These are phyloP conservation scores for Ganoderma lucidum DNA, from an alignment of 1,284 basidiomycete genomes.

Conservation along the genomic window DNA sequence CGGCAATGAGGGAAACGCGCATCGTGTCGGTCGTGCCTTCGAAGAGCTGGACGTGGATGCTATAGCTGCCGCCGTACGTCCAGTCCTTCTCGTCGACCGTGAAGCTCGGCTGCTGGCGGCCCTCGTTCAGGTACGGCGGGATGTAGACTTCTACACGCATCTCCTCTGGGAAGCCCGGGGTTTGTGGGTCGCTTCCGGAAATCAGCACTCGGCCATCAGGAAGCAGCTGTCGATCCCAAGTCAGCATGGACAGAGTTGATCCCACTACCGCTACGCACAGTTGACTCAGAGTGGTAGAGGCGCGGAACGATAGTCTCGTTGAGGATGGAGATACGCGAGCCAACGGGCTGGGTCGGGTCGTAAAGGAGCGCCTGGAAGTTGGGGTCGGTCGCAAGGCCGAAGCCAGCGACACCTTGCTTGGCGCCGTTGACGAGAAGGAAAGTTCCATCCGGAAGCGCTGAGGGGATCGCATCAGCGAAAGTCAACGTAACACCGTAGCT, in stretches of 20 bases:
- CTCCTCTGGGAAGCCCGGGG: conserved; percentile 66
- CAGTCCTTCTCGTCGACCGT: conserved; percentile 69
- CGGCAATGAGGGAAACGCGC: conserved; percentile 69
- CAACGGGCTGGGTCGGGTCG: conserved; percentile 65
- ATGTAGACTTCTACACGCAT: conserved; percentile 79
- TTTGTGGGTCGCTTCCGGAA: conserved; percentile 78
- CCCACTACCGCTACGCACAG: conserved; percentile 29
- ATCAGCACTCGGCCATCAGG: conserved; percentile 76
- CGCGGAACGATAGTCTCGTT: conserved; percentile 79
- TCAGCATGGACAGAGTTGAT: background rate
- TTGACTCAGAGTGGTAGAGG: conserved; percentile 83
- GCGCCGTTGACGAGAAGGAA: conserved; percentile 78
- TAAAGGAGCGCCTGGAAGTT: conserved; percentile 74
- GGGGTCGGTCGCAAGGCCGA: conserved; percentile 71
- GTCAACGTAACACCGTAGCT: background rate
- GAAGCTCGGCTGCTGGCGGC: conserved; percentile 64
- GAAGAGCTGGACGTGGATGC: conserved; percentile 63
- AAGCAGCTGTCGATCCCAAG: conserved; percentile 48
- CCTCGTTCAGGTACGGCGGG: conserved; percentile 75
- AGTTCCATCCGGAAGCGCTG: conserved; percentile 74
- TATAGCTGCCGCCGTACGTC: conserved; percentile 58
- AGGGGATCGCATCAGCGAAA: background rate
- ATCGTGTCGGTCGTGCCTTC: conserved; percentile 63
- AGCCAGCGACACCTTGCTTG: conserved; percentile 74
- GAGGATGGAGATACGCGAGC: conserved; percentile 73